Conservation (phyloP, 176 grass and related monocot species). For the Cenchrus americanus region DNA sequence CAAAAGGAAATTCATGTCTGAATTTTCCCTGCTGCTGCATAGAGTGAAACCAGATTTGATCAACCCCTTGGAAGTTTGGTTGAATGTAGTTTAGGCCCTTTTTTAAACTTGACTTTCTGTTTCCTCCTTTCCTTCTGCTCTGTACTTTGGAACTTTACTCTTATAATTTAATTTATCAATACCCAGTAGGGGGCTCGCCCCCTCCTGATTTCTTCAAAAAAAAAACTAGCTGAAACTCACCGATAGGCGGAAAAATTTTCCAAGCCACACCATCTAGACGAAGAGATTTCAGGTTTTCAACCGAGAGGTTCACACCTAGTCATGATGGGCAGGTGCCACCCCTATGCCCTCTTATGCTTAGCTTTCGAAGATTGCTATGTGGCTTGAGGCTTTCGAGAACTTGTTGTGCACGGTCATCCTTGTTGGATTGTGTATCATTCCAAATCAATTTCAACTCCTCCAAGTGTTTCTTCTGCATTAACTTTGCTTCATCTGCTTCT, state of each 20-base stretch:
- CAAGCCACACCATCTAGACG: background rate
- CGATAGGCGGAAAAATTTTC: background rate
- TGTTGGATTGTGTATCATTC: background rate
- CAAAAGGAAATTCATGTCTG: too few relatives aligned
- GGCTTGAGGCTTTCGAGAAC: constrained; percentile 27
- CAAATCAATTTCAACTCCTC: background rate
- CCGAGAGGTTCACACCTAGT: background rate
- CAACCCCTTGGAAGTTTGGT: too few relatives aligned
- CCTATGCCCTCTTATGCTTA: background rate
- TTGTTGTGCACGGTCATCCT: background rate
- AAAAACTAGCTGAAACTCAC: background rate
- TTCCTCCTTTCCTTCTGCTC: too few relatives aligned
- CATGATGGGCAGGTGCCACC: background rate
- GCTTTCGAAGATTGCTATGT: background rate
- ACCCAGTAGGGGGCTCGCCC: too few relatives aligned
- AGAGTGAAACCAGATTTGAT: too few relatives aligned
- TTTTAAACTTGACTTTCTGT: too few relatives aligned
- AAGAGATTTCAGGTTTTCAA: background rate
- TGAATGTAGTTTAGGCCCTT: too few relatives aligned
- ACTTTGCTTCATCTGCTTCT: background rate
- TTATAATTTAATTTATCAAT: too few relatives aligned
- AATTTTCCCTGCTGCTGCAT: too few relatives aligned
- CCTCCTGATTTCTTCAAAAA: too few relatives aligned
- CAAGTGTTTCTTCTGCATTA: background rate
- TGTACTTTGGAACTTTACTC: too few relatives aligned